phyloP scores from a whole-genome alignment of 257 asterid species.

The Nicotiana tabacum region DNA sequence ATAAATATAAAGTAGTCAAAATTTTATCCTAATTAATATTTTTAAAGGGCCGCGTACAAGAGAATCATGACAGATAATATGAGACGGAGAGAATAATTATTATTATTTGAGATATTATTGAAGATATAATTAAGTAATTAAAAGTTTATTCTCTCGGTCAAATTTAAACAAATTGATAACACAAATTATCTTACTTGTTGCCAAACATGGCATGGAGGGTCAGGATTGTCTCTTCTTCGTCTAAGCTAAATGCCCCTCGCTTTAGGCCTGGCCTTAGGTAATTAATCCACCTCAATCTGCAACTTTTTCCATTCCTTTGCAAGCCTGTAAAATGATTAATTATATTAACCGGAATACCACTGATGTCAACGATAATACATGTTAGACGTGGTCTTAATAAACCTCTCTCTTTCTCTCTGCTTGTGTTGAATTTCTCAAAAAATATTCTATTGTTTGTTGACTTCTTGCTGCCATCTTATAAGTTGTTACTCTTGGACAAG shows the following conservation, averaged over 20 bases:
- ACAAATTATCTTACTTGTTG: constrained; percentile 63
- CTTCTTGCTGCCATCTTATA: not conserved
- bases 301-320: constrained; percentile 86
- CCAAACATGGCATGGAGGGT: constrained; percentile 71
- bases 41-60: too few species aligned
- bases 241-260: constrained; percentile 49
- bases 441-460: constrained; percentile 11
- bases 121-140: too few species aligned
- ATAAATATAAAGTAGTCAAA: too few species aligned
- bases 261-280: constrained; percentile 80
- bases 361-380: constrained; percentile 10
- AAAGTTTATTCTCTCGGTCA: too few species aligned
- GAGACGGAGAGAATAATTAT: too few species aligned
- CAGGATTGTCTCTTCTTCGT: constrained; percentile 57
- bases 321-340: constrained; percentile 41
- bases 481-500: too few species aligned
- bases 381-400: constrained; percentile 5
- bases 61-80: too few species aligned
- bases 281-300: constrained; percentile 87
- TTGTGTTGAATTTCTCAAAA: not conserved
- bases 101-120: too few species aligned
- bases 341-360: not conserved
- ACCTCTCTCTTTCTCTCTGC: not conserved
- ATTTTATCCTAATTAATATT: too few species aligned
- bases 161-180: not conserved